Base-by-base conservation (phyloP, 2,329 filamentous ascomycete species). In the Colletotrichum lentis region DNA sequence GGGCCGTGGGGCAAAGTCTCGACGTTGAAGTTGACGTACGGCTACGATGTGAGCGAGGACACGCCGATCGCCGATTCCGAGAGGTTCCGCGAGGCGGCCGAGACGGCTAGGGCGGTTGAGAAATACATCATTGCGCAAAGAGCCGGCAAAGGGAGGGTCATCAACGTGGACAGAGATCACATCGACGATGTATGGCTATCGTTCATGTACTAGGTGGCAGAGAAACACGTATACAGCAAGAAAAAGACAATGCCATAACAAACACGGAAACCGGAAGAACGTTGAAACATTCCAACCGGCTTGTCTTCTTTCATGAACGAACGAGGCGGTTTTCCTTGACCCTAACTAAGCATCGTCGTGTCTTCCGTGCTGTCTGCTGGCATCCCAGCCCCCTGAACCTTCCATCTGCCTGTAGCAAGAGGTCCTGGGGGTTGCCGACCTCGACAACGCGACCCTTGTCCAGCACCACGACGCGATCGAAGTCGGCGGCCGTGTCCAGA, bases 1-100 rank as follows among this genome's bases (percentile, higher is more conserved):
- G 80, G 79, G 4, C 78, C 81, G 47, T 87, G 85, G 85, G 83
- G 85, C 31, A 86, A 86, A 74, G 76, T 87, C 3, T 79, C 77
- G 0, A 77, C 76, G 11, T 71, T 87, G 62, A 75, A 81, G 39
- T 77, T 87, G 63, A 77, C 74, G 31, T 79, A 81, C 0, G 85
- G 85, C 1, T 84, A 82, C 72, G 76, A 71, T 1, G 73, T 80
- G 11, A 70, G 72, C 1, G 76, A 78, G 2, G 76, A 81, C 22
- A 76, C 78, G 3, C 70, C 74, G 16, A 73, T 71, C 4, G 75
- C 76, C 6, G 78, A 82, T 49, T 71, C 73, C 31, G 72, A 75
- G 20, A 75, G 74, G 8, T 77, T 79, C 49, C 72, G 72, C 18
- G 78, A 81, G 49, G 78, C 79, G 64, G 71, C 78, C 2, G 74